Percentiles rank a stretch among this genome's conserved stretches.
Evolutionary conservation across 2,329 filamentous ascomycete genomes (phyloP).

Genomic region (Didymella lethalis): DNA sequence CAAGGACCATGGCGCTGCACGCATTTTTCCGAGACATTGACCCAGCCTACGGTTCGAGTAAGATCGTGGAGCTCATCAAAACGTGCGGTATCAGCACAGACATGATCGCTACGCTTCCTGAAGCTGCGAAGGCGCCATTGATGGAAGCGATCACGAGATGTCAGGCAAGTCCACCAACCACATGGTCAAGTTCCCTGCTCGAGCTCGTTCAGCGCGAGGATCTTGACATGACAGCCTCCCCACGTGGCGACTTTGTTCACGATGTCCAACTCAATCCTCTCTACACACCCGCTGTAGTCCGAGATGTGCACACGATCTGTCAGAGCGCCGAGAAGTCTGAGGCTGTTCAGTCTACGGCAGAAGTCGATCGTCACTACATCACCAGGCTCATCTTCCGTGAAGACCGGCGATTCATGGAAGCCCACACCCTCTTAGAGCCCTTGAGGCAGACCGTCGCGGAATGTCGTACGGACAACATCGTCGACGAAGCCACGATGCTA

Average conservation of each 20-base stretch:
- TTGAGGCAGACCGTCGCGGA: conserved; percentile 80
- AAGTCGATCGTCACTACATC: conserved; percentile 80
- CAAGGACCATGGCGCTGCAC: conserved; percentile 72
- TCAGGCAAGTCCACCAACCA: conserved; percentile 79
- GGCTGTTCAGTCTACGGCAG: conserved; percentile 78
- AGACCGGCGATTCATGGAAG: conserved; percentile 88
- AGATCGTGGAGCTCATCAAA: conserved; percentile 77
- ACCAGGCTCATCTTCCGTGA: conserved; percentile 90
- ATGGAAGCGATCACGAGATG: conserved; percentile 86
- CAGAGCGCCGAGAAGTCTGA: conserved; percentile 69
- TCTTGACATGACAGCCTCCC: conserved; percentile 60
- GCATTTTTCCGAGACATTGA: conserved; percentile 67
- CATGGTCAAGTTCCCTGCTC: conserved; percentile 76
- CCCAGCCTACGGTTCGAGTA: conserved; percentile 54
- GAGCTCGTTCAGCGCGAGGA: conserved; percentile 83
- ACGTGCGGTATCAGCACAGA: conserved; percentile 70
- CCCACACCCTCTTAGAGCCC: conserved; percentile 83
- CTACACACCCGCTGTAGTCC: conserved; percentile 30
- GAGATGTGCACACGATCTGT: conserved; percentile 83
- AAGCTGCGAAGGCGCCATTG: conserved; percentile 80
- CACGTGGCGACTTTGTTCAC: conserved; percentile 30
- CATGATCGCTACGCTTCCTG: conserved; percentile 83
- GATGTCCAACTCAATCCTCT: conserved; percentile 33
- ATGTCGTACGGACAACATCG: conserved; percentile 75
- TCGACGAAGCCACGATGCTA: conserved; percentile 85